Percentiles rank a stretch among this genome's conserved stretches.
Conservation (phyloP, 2,329 filamentous ascomycete species). For the Ascochyta fabae region DNA sequence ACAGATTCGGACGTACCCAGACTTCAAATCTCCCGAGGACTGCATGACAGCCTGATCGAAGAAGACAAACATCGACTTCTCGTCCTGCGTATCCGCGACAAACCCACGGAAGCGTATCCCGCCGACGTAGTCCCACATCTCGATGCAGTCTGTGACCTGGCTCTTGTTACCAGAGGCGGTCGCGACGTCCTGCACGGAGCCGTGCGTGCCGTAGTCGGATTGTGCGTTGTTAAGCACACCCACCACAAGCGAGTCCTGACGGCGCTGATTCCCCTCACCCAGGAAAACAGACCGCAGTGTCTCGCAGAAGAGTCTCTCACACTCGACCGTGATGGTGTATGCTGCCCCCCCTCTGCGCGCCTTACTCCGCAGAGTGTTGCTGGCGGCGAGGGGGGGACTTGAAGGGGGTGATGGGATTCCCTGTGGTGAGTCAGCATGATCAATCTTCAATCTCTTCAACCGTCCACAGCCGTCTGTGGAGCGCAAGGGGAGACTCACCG, state of each 20-base stretch:
- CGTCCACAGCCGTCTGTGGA: neutral
- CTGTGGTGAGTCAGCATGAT: slow-evolving; percentile 53
- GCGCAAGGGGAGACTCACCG: slow-evolving; percentile 38
- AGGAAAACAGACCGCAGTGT: slow-evolving; percentile 91
- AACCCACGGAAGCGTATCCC: slow-evolving; percentile 88
- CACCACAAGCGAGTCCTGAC: slow-evolving; percentile 85
- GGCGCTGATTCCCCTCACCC: slow-evolving; percentile 85
- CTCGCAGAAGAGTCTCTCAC: slow-evolving; percentile 99
- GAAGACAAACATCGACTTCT: slow-evolving; percentile 85
- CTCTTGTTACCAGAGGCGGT: slow-evolving; percentile 25
- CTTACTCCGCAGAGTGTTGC: slow-evolving; percentile 58
- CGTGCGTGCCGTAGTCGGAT: slow-evolving; percentile 38
- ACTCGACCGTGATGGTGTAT: slow-evolving; percentile 97
- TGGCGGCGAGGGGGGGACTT: slow-evolving; percentile 87
- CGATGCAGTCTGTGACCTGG: slow-evolving; percentile 69
- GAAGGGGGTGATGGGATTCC: slow-evolving; percentile 82
- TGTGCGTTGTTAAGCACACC: slow-evolving; percentile 63
- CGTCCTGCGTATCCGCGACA: slow-evolving; percentile 71
- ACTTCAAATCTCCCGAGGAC: slow-evolving; percentile 76
- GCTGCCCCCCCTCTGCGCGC: slow-evolving; percentile 82
- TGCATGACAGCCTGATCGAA: slow-evolving; percentile 74
- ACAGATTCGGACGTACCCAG: slow-evolving; percentile 70
- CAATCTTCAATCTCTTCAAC: neutral
- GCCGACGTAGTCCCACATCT: slow-evolving; percentile 85
- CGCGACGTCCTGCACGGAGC: slow-evolving; percentile 31